Percentiles rank a stretch among this genome's conserved stretches.
Evolutionary conservation across 805 yeast species (phyloP).

Genomic region (Metschnikowia vanudenii): DNA sequence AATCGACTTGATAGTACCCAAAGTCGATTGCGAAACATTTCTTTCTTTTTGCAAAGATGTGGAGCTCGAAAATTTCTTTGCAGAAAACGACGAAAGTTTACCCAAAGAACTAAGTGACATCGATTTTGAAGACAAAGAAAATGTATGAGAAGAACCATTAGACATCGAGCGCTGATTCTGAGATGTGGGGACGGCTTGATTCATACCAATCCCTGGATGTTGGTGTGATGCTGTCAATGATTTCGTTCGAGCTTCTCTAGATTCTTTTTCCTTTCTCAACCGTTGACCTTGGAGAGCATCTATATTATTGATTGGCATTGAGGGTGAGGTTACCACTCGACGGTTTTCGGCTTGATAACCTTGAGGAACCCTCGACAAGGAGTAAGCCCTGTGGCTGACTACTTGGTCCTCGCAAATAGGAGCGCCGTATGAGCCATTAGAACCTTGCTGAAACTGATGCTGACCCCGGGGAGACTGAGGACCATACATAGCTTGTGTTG

Average conservation of each 20-base stretch:
- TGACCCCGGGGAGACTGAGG: too few species aligned
- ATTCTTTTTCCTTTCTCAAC: conserved; percentile 9
- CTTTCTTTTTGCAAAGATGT: conserved; percentile 35
- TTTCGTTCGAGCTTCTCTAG: conserved; percentile 12
- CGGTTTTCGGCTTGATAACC: conserved; percentile 8
- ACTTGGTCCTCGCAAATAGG: neutral
- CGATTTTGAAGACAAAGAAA: conserved; percentile 37
- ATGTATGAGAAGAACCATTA: conserved; percentile 15
- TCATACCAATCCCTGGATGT: neutral
- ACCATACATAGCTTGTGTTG: too few species aligned
- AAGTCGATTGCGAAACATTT: conserved; percentile 27
- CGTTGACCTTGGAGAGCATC: conserved; percentile 12
- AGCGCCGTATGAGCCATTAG: neutral
- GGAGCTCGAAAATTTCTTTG: conserved; percentile 39
- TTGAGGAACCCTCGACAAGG: conserved; percentile 2
- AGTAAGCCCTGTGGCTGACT: neutral
- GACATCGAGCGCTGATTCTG: conserved; percentile 33
- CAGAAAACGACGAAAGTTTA: conserved; percentile 40
- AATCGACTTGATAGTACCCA: conserved; percentile 43
- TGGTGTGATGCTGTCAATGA: conserved; percentile 16
- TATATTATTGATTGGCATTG: conserved; percentile 9
- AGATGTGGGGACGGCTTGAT: conserved; percentile 4
- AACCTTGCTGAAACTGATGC: neutral
- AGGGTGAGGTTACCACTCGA: conserved; percentile 18
- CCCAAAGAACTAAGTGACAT: conserved; percentile 42